A percentile compares a stretch with the other conserved stretches of the same genome.
phyloP scores from a whole-genome alignment of 1,139 yeast genomes.

The Pichia sp. region DNA sequence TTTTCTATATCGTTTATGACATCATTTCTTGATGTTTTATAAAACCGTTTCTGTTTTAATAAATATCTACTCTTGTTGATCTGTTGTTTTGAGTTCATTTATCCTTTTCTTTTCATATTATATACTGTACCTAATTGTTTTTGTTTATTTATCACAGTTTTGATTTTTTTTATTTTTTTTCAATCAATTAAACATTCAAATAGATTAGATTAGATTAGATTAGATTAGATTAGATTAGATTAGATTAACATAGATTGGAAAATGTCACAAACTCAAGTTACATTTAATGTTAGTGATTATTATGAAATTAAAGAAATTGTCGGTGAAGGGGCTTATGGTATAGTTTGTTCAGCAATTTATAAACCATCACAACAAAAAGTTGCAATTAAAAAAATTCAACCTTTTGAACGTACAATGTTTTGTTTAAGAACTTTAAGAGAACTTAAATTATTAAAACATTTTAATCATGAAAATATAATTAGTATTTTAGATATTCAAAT shows the following conservation, averaged over 20 bases:
- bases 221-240: too few species aligned
- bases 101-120: too few species aligned
- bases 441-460: constrained; percentile 79
- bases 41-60: too few species aligned
- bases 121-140: too few species aligned
- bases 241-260: not conserved
- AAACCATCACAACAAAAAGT: constrained; percentile 84
- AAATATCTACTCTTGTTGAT: too few species aligned
- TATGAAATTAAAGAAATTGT: constrained; percentile 76
- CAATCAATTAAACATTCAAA: too few species aligned
- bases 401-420: constrained; percentile 88
- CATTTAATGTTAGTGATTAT: constrained; percentile 83
- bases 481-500: constrained; percentile 86
- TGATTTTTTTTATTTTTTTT: too few species aligned
- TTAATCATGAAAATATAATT: constrained; percentile 87
- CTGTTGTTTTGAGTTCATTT: too few species aligned
- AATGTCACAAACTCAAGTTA: constrained; percentile 25
- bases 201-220: too few species aligned
- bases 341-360: constrained; percentile 89
- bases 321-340: constrained; percentile 98
- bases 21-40: too few species aligned
- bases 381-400: constrained; percentile 92
- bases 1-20: too few species aligned
- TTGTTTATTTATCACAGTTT: too few species aligned
- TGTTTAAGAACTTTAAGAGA: constrained; percentile 88